Evolutionary conservation across 305 asterid species (phyloP).

Genomic region (Caryopteris hybrid): DNA sequence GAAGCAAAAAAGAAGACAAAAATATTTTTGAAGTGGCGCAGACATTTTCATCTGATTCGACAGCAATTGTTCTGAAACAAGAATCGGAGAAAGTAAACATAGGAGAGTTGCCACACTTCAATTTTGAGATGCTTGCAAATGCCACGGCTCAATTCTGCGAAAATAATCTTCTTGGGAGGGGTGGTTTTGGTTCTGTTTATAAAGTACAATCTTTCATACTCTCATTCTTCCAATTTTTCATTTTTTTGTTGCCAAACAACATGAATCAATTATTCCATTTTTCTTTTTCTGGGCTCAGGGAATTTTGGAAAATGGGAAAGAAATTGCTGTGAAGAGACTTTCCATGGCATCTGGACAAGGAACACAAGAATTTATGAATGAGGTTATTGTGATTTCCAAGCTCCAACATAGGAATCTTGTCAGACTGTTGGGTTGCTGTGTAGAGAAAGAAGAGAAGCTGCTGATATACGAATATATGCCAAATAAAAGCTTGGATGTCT

Average conservation of each 20-base stretch:
- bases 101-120: slow-evolving; percentile 36
- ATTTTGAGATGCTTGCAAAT: slow-evolving; percentile 27
- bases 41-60: slow-evolving; percentile 2
- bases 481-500: not conserved
- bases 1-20: not conserved
- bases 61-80: slow-evolving; percentile 24
- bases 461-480: not conserved
- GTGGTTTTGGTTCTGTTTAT: not conserved
- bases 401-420: slow-evolving; percentile 26
- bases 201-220: not conserved
- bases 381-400: not conserved
- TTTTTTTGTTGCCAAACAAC: too few species aligned
- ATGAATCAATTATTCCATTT: too few species aligned
- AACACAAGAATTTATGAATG: not conserved
- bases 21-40: not conserved
- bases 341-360: slow-evolving; percentile 11
- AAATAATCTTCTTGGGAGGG: slow-evolving; percentile 28
- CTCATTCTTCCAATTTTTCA: not conserved
- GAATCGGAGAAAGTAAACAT: slow-evolving; percentile 21
- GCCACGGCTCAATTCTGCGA: slow-evolving; percentile 35
- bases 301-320: slow-evolving; percentile 29
- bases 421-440: not conserved
- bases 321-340: slow-evolving; percentile 45
- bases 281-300: slow-evolving; percentile 27
- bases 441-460: not conserved